These are phyloP conservation scores for Hyphodiscus sp. DNA, from an alignment of 2,329 filamentous ascomycete species.

Conservation along the genomic window DNA sequence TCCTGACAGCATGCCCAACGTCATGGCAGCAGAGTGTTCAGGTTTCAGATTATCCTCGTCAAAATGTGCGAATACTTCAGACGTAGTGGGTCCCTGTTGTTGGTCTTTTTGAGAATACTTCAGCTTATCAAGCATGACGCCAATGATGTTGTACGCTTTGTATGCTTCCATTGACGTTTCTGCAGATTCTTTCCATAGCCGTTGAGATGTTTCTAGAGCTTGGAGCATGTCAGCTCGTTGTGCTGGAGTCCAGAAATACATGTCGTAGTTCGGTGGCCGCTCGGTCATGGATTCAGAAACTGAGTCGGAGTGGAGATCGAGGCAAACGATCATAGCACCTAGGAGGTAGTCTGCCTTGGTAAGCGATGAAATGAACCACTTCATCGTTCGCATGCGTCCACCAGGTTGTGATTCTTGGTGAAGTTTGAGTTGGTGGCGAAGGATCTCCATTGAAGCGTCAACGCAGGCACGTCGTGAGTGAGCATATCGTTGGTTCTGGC, in stretches of 20 bases:
- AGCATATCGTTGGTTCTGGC: constrained; percentile 72
- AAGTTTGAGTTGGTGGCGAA: constrained; percentile 70
- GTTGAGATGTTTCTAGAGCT: constrained; percentile 63
- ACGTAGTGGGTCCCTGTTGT: constrained; percentile 14
- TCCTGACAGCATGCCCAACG: constrained; percentile 59
- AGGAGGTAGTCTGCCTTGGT: constrained; percentile 82
- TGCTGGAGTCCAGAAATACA: constrained; percentile 49
- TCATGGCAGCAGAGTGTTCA: constrained; percentile 62
- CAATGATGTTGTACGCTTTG: constrained; percentile 77
- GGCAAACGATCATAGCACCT: constrained; percentile 74
- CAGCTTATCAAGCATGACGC: constrained; percentile 77
- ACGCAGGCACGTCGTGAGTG: constrained; percentile 81
- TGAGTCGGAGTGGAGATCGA: constrained; percentile 71
- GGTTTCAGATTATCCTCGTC: constrained; percentile 49
- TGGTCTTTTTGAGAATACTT: constrained; percentile 37
- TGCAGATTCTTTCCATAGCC: constrained; percentile 74
- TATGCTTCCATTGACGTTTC: constrained; percentile 82
- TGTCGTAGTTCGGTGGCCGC: constrained; percentile 36
- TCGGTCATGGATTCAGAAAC: constrained; percentile 31
- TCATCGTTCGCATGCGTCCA: constrained; percentile 65
- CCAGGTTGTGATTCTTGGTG: constrained; percentile 66
- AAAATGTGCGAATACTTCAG: constrained; percentile 25
- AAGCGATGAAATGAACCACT: constrained; percentile 73
- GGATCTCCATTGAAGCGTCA: constrained; percentile 75
- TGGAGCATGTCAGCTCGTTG: constrained; percentile 70